A percentile compares a stretch with the other conserved stretches of the same genome.
phyloP scores from a whole-genome alignment of 768 basidiomycete genomes.

The Termitomyces sp. region DNA sequence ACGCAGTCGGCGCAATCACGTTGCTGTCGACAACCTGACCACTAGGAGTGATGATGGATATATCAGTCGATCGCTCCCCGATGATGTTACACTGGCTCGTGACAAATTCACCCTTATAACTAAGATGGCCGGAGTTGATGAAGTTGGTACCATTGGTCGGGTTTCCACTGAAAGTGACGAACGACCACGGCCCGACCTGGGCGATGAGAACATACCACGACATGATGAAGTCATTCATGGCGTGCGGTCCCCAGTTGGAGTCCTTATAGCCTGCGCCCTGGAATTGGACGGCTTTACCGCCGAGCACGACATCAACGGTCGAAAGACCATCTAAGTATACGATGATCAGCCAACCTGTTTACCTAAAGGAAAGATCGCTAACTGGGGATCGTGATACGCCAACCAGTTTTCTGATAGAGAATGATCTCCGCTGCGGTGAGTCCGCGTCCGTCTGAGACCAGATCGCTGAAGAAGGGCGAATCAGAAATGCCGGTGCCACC shows the following conservation, averaged over 20 bases:
- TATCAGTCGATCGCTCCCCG: conserved; percentile 11
- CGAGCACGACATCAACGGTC: conserved; percentile 6
- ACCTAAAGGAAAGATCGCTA: background rate
- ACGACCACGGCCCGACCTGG: conserved; percentile 13
- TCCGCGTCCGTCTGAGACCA: conserved; percentile 9
- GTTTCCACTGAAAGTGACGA: conserved; percentile 11
- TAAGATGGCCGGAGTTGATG: conserved; percentile 12
- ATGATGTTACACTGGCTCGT: conserved; percentile 12
- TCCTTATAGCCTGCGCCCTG: conserved; percentile 12
- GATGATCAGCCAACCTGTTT: background rate
- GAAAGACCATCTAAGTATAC: conserved; percentile 5
- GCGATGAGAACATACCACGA: conserved; percentile 15
- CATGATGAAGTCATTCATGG: conserved; percentile 12
- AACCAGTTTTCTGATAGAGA: conserved; percentile 10
- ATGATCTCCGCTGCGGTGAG: conserved; percentile 9
- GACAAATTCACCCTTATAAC: conserved; percentile 9
- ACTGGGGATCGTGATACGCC: conserved; percentile 10
- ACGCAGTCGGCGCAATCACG: conserved; percentile 10
- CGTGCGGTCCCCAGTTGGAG: conserved; percentile 12
- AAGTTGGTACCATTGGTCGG: conserved; percentile 10
- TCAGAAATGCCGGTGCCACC: conserved; percentile 3
- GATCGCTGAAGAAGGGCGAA: conserved; percentile 10
- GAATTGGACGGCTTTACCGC: conserved; percentile 8
- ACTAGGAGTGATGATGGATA: conserved; percentile 8
- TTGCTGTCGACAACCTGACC: conserved; percentile 6